Evolutionary conservation across 345 rosid species (phyloP), one percentile per base, ranked within the genome.

Genomic region (Hypericum androsaemum): DNA sequence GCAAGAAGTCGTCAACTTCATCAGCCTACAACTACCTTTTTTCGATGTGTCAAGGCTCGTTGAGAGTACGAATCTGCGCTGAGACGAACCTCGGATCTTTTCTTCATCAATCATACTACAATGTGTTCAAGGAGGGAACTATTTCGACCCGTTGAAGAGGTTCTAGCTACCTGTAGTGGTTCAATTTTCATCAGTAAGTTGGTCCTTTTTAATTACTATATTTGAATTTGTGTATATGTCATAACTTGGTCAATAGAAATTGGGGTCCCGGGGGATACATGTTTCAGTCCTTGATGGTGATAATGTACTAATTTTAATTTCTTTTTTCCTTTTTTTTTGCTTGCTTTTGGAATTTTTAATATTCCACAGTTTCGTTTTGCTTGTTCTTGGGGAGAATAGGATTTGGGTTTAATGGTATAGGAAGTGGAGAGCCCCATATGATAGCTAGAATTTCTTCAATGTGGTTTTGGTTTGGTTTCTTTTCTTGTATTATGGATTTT

Each of bases 71-170:
- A 35, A 54, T 64, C 82, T 74, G 82, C 81, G 76, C 81, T 77
- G 90, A 75, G 81, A 80, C 76, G 84, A 82, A 79, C 92, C 89
- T 85, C 97, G 82, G 97, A 88, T 82, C 97, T 86, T 66, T 68
- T 78, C 71, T 59, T 67, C 64, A 49, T 69, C 69, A 56, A 66
- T 67, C 51, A 50, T 62, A 16, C 39, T 50, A 7, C 32, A 37
- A 39, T 59, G 35, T 68, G 70, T 47, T 49, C 76, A 62, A 71
- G 74, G 57, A 12, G 36, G 50, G 64, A 59, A 60, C 59, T 65
- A 39, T 47, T 56, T 49, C 3, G 47, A 39, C 39, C 42, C 56
- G 32, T 1, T 62, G 64, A 62, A 68, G 69, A 77, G 71, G 54
- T 67, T 57, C 67, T 68, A 57, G 52, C 35, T 22, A 22, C n/a